A percentile compares a stretch with the other conserved stretches of the same genome.
phyloP scores from a whole-genome alignment of 345 rosid genomes.

The Citrus mangshanensis region DNA sequence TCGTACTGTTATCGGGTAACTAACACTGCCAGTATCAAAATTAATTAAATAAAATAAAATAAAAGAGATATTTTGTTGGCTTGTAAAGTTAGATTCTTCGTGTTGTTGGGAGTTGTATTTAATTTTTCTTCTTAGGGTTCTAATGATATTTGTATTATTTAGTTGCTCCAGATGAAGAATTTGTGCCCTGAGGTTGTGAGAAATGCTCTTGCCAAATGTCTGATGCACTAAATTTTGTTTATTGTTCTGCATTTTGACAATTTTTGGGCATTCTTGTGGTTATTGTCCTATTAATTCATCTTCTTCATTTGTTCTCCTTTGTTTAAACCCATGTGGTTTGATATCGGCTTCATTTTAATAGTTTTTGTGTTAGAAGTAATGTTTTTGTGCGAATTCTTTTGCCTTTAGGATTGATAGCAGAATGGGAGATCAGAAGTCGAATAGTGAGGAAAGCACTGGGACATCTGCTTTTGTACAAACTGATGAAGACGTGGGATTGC shows the following conservation, averaged over 20 bases:
- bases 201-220: not conserved
- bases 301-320: not conserved
- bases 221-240: not conserved
- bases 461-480: not conserved
- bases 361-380: not conserved
- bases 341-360: not conserved
- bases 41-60: not conserved
- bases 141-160: not conserved
- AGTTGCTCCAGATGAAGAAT: not conserved
- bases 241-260: not conserved
- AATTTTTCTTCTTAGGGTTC: not conserved
- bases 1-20: not conserved
- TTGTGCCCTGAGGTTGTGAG: not conserved
- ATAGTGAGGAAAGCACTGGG: constrained; percentile 11
- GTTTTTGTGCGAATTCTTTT: not conserved
- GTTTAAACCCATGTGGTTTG: not conserved
- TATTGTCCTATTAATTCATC: not conserved
- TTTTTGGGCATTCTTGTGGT: not conserved
- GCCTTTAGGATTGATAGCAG: not conserved
- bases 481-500: constrained; percentile 6
- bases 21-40: not conserved
- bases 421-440: constrained; percentile 25
- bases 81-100: not conserved
- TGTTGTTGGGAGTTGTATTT: not conserved
- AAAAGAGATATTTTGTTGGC: not conserved